Evolutionary conservation across 768 basidiomycete species (phyloP).

Genomic region (Tylopilus sp.): DNA sequence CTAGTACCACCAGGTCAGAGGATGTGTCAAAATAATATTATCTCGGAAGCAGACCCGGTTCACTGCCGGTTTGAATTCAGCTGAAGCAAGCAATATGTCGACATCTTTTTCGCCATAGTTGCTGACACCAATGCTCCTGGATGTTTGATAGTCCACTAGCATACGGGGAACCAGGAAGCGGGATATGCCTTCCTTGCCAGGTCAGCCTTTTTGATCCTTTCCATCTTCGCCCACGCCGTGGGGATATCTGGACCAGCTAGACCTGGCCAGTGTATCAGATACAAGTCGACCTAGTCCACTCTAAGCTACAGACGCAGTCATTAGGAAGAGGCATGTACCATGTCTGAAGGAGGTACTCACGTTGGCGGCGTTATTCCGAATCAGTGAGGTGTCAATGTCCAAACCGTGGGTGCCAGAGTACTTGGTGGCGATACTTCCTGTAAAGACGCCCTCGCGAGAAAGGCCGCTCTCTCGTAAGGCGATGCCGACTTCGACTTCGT

Average conservation of each 20-base stretch:
- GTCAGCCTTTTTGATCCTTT: constrained; percentile 56
- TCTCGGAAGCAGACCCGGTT: constrained; percentile 54
- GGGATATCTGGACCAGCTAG: constrained; percentile 57
- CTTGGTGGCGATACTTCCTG: constrained; percentile 72
- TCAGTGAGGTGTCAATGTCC: constrained; percentile 56
- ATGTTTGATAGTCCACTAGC: not conserved
- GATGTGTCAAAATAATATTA: not conserved
- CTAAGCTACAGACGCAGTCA: constrained; percentile 44
- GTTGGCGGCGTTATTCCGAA: no score
- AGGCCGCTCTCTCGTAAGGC: constrained; percentile 52
- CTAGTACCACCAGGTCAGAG: constrained; percentile 32
- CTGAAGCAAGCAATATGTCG: constrained; percentile 50
- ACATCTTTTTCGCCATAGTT: constrained; percentile 64
- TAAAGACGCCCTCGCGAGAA: constrained; percentile 52
- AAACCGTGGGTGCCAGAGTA: constrained; percentile 51
- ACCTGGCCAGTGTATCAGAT: constrained; percentile 61
- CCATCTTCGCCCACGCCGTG: constrained; percentile 62
- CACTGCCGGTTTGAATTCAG: constrained; percentile 60
- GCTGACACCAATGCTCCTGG: constrained; percentile 69
- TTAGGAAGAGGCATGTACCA: not conserved
- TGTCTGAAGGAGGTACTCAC: no score
- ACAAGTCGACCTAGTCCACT: constrained; percentile 63
- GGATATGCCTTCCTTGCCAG: constrained; percentile 46
- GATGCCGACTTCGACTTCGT: constrained; percentile 48
- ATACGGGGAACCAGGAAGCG: not conserved